Conservation (phyloP, 768 basidiomycete species). For the Rhizopogon rudus region DNA sequence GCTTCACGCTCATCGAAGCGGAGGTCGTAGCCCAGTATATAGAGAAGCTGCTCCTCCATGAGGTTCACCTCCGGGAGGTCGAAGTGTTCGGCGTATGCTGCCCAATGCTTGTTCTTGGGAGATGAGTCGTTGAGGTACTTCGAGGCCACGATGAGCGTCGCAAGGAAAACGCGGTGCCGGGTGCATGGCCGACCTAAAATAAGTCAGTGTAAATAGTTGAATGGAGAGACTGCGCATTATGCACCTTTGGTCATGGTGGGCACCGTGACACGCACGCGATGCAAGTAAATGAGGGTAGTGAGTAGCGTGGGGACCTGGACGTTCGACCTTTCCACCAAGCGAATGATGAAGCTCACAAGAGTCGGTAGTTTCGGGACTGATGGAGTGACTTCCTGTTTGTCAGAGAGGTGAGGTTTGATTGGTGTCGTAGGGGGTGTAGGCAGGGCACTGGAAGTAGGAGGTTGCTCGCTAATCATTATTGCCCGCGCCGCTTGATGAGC, state of each 20-base stretch:
- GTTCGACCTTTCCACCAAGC: constrained; percentile 74
- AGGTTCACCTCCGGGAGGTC: constrained; percentile 81
- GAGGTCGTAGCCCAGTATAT: constrained; percentile 88
- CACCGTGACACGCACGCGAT: constrained; percentile 76
- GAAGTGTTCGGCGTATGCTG: constrained; percentile 70
- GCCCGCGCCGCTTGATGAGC: constrained; percentile 73
- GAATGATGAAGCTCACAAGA: constrained; percentile 80
- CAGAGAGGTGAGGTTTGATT: constrained; percentile 37
- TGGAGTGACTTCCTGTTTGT: constrained; percentile 16
- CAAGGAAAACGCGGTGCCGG: constrained; percentile 92
- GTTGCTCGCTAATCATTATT: constrained; percentile 59
- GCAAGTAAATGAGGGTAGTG: constrained; percentile 87
- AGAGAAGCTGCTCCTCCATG: constrained; percentile 96
- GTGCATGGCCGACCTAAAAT: constrained; percentile 76
- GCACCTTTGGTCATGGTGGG: constrained; percentile 82
- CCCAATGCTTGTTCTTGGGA: constrained; percentile 95
- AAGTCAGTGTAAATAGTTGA: constrained; percentile 7
- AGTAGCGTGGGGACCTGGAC: constrained; percentile 90
- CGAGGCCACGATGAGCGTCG: constrained; percentile 90
- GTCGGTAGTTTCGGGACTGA: constrained; percentile 42
- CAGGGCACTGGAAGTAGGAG: constrained; percentile 30
- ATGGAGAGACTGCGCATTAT: constrained; percentile 13
- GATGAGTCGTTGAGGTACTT: constrained; percentile 98
- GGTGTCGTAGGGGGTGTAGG: constrained; percentile 73
- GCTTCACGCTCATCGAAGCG: constrained; percentile 85